Conservation (phyloP, 2,329 filamentous ascomycete genomes). For the Penicillium fuscoglaucum region DNA sequence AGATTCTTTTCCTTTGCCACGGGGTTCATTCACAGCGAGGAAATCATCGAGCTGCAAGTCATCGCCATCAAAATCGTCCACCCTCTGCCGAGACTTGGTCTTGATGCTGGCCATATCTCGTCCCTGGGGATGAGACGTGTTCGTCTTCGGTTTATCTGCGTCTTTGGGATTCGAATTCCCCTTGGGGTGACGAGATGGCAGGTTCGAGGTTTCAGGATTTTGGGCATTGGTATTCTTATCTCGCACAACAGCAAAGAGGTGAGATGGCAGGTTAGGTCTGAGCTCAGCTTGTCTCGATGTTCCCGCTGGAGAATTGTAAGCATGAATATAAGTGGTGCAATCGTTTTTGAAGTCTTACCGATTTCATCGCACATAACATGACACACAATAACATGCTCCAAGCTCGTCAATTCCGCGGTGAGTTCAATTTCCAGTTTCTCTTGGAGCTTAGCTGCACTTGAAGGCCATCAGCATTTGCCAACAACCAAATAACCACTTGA, state of each 20-base stretch:
- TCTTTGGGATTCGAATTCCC: conserved; percentile 15
- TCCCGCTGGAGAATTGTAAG: conserved; percentile 48
- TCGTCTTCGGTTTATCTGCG: conserved; percentile 16
- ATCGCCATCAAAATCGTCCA: conserved; percentile 56
- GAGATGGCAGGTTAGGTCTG: conserved; percentile 50
- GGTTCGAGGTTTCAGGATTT: not conserved
- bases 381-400: conserved; percentile 62
- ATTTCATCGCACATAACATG: conserved; percentile 84
- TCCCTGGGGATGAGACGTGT: conserved; percentile 18
- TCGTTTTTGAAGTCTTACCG: conserved; percentile 45
- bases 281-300: conserved; percentile 57
- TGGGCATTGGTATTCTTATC: not conserved
- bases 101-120: conserved; percentile 22
- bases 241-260: conserved; percentile 42
- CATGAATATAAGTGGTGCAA: not conserved
- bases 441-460: conserved; percentile 64
- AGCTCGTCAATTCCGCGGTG: conserved; percentile 55
- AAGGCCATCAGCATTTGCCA: not conserved
- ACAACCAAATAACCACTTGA: conserved; percentile 18
- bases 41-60: conserved; percentile 56
- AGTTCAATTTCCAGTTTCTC: conserved; percentile 62
- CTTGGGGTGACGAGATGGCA: not conserved
- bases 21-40: conserved; percentile 33
- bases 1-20: not conserved
- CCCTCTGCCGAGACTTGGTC: conserved; percentile 11